These are phyloP conservation scores for Singerocomus inundabilis DNA, from an alignment of 1,284 basidiomycete species.

Conservation along the genomic window DNA sequence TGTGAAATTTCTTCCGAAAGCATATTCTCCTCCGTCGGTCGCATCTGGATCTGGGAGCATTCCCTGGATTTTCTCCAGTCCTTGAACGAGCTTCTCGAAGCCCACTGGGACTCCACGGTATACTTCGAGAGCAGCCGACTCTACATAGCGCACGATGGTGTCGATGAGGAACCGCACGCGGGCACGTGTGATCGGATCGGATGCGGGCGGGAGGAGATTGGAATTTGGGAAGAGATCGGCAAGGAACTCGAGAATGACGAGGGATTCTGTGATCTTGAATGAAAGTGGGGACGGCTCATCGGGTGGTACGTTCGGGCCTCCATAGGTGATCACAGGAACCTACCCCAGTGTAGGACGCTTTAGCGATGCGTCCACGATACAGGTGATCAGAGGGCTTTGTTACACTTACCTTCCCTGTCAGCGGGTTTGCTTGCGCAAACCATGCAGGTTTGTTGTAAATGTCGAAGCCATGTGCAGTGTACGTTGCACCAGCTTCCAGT, in stretches of 20 bases:
- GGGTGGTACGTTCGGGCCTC: conserved; percentile 48
- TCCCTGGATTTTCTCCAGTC: conserved; percentile 32
- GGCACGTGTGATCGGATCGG: conserved; percentile 54
- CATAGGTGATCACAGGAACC: conserved; percentile 59
- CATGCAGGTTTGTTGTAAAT: conserved; percentile 16
- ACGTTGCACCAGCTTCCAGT: conserved; percentile 12
- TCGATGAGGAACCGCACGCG: conserved; percentile 62
- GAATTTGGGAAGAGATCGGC: conserved; percentile 52
- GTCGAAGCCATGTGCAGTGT: conserved; percentile 6
- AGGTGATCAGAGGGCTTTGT: too few relatives aligned
- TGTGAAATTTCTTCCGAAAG: conserved; percentile 38
- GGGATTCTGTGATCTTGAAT: conserved; percentile 58
- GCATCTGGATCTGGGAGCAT: conserved; percentile 27
- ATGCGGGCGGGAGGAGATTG: conserved; percentile 42
- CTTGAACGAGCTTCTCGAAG: conserved; percentile 10
- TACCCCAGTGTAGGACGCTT: conserved; percentile 13
- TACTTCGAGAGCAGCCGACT: neutral
- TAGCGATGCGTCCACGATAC: neutral
- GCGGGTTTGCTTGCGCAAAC: conserved; percentile 13
- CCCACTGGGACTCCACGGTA: neutral
- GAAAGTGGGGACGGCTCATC: conserved; percentile 59
- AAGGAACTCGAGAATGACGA: conserved; percentile 27
- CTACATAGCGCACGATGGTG: conserved; percentile 35
- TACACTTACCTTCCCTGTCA: conserved; percentile 14
- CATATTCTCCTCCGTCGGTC: conserved; percentile 22